Percentiles rank a stretch among this genome's conserved stretches.
These are phyloP conservation scores for Fusarium sp. DNA, from an alignment of 2,329 filamentous ascomycete species.

Conservation along the genomic window DNA sequence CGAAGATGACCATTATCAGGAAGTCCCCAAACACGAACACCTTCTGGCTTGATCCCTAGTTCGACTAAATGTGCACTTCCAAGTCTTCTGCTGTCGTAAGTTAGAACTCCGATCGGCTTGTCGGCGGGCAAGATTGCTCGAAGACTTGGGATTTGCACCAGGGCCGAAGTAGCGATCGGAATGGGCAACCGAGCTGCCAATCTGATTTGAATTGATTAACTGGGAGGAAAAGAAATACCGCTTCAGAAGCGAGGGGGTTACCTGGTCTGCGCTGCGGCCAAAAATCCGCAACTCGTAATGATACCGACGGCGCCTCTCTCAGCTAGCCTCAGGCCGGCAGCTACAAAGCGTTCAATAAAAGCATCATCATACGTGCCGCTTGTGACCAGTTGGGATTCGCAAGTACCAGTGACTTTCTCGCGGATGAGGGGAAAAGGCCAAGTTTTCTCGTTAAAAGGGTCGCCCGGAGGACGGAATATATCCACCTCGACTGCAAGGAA, in stretches of 20 bases:
- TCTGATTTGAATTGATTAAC: conserved; percentile 22
- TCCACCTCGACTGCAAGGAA: conserved; percentile 56
- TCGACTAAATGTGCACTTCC: conserved; percentile 38
- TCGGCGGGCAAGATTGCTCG: conserved; percentile 46
- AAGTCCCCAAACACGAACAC: conserved; percentile 45
- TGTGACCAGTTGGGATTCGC: conserved; percentile 52
- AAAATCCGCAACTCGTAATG: conserved; percentile 59
- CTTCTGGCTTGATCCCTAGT: conserved; percentile 42
- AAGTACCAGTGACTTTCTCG: conserved; percentile 52
- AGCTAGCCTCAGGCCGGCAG: conserved; percentile 53
- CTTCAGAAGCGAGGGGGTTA: conserved; percentile 14
- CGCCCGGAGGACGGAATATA: conserved; percentile 55
- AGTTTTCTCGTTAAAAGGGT: conserved; percentile 55
- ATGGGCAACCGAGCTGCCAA: conserved; percentile 54
- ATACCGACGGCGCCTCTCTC: conserved; percentile 55
- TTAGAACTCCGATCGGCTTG: conserved; percentile 52
- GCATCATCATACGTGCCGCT: conserved; percentile 50
- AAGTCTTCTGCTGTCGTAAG: conserved; percentile 51
- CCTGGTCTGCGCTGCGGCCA: conserved; percentile 56
- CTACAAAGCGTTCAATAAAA: conserved; percentile 56
- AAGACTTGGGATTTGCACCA: conserved; percentile 55
- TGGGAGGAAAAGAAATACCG: too few species aligned
- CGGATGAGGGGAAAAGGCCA: conserved; percentile 58
- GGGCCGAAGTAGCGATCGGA: conserved; percentile 55
- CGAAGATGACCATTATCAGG: conserved; percentile 44